Base-by-base conservation (phyloP, 257 asterid species). In the Ballota nigra region DNA sequence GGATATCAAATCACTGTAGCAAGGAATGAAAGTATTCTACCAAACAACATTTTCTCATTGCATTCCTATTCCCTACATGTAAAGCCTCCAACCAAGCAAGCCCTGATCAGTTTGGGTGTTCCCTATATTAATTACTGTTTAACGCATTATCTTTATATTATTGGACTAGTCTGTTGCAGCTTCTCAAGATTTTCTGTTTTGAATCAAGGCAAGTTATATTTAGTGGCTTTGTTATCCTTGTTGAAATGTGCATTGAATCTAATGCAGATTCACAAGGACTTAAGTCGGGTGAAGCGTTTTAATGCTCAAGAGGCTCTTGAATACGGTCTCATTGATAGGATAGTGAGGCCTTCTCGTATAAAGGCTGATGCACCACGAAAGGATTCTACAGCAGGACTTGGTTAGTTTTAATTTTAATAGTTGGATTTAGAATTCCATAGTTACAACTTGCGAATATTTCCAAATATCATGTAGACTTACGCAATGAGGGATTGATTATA, bases 281-380 rank as follows among this genome's bases (percentile, higher is more conserved):
- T 94, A 41, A 64, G 88, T 60, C 82, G 92, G 33, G 45, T 80
- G 87, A 89, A 87, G 86, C 82, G 84, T 3, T 91, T 91, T 71
- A 84, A 77, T 71, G 85, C 97, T 57, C 89, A 86, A 61, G 92
- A 88, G 80, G 99, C 97, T 43, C 87, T 94, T 57, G 97, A 87
- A 56, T 94, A 91, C 61, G 99, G 99, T 58, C 88, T 92, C 69
- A 86, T 94, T 31, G 98, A 94, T 78, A 82, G 88, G 49, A 77
- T 91, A 69, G 85, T 84, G 8, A 84, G 96, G 82, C 96, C 98
- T 20, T 67, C 87, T n/a, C 87, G 88, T 40, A 64, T 84, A 47
- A 71, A 77, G 70, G 66, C 65, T 15, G 69, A 71, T 65, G 73
- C 74, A 24, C 77, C 81, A 6, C 64, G 59, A 8, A 65, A 71